These are phyloP conservation scores for Colletotrichum sp. DNA, from an alignment of 2,329 filamentous ascomycete genomes.

Conservation along the genomic window DNA sequence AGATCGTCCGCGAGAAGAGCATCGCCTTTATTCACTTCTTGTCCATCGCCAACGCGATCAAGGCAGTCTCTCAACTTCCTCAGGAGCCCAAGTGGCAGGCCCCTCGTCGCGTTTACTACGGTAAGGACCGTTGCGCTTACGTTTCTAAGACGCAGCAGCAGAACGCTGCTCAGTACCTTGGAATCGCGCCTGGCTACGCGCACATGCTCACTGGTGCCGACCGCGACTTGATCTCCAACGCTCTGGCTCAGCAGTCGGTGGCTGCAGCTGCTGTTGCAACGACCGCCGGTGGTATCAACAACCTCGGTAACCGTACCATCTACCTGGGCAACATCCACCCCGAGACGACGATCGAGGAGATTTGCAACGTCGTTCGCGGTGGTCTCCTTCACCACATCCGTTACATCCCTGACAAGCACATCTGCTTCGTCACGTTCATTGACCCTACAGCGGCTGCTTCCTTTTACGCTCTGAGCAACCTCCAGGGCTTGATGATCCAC, in stretches of 20 bases:
- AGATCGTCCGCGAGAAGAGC: conserved; percentile 96
- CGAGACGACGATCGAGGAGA: conserved; percentile 98
- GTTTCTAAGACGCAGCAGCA: conserved; percentile 99
- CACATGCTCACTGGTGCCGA: conserved; percentile 96
- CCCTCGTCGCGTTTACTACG: conserved; percentile 95
- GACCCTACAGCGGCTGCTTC: conserved; percentile 97
- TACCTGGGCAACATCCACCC: conserved; percentile 99
- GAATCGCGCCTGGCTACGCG: conserved; percentile 94
- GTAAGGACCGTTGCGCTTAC: conserved; percentile 97
- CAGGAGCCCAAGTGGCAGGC: conserved; percentile 98
- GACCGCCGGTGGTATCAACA: conserved; percentile 95
- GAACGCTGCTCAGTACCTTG: conserved; percentile 96
- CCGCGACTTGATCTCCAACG: conserved; percentile 94
- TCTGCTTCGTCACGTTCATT: conserved; percentile 99
- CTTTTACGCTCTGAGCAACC: conserved; percentile 96
- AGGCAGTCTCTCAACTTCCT: conserved; percentile 93
- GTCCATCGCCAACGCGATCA: conserved; percentile 97
- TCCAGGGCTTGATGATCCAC: conserved; percentile 99
- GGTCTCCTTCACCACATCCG: conserved; percentile 97
- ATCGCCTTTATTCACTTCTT: conserved; percentile 98
- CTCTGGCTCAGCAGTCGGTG: conserved; percentile 95
- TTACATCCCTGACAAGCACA: conserved; percentile 99
- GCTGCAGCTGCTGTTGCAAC: conserved; percentile 96
- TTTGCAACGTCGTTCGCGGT: conserved; percentile 97
- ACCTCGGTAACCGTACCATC: conserved; percentile 95